phyloP scores from a whole-genome alignment of 164 flowering plant genomes.

The Umbellularia californica region DNA sequence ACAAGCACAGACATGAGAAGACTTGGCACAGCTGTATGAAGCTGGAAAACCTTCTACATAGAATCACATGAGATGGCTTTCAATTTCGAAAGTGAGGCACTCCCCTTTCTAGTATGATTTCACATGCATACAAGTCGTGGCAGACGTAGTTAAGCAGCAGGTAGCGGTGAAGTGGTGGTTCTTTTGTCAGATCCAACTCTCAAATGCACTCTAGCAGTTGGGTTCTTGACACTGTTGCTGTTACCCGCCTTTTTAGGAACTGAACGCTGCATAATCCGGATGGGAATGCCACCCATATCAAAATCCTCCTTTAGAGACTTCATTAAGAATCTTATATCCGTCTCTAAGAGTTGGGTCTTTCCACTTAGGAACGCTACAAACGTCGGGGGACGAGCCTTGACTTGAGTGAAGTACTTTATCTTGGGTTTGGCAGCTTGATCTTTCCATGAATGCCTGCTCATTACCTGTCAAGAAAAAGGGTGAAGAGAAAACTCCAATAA shows the following conservation, averaged over 20 bases:
- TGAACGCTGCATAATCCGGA: constrained; percentile 74
- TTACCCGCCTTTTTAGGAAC: constrained; percentile 30
- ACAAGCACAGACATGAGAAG: neutral
- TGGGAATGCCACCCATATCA: constrained; percentile 90
- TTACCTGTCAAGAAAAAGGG: constrained; percentile 41
- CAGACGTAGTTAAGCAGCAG: neutral
- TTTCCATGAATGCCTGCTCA: constrained; percentile 99
- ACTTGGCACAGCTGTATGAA: neutral
- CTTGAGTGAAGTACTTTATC: constrained; percentile 91
- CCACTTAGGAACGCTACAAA: constrained; percentile 85
- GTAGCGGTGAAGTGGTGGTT: constrained; percentile 11
- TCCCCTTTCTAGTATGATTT: neutral
- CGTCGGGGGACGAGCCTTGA: constrained; percentile 97
- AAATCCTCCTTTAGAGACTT: constrained; percentile 93
- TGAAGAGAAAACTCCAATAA: neutral
- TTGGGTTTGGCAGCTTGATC: constrained; percentile 84
- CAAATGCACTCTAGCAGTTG: constrained; percentile 19
- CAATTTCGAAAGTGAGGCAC: neutral
- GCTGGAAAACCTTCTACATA: neutral
- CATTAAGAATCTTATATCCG: constrained; percentile 77
- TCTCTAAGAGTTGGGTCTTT: constrained; percentile 57
- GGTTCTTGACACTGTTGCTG: constrained; percentile 21
- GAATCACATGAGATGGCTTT: neutral
- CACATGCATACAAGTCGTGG: neutral
- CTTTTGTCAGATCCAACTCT: constrained; percentile 58